Evolutionary conservation across 108 stramenopile genomes (phyloP).

Genomic region (Schizochytrium sp.): DNA sequence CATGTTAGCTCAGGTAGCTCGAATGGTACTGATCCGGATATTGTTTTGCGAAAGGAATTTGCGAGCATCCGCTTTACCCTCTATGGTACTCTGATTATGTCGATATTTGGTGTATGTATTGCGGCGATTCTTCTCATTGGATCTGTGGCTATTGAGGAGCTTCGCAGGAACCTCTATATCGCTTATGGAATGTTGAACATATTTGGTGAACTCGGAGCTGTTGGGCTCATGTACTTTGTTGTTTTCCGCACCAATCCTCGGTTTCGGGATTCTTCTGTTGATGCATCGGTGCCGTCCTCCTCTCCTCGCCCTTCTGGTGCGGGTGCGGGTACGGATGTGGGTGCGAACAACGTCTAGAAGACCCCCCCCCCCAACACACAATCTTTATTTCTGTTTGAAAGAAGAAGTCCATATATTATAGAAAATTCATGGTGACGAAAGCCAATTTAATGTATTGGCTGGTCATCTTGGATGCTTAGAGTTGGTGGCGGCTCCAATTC

Average conservation of each 20-base stretch:
- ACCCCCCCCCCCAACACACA: too few species aligned
- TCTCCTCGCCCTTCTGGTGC: too few species aligned
- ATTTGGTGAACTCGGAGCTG: conserved; percentile 1
- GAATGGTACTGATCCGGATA: background rate
- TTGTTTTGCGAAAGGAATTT: background rate
- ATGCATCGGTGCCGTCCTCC: background rate
- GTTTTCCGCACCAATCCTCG: conserved; percentile 35
- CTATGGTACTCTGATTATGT: conserved; percentile 14
- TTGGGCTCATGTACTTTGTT: conserved; percentile 40
- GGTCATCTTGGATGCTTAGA: too few species aligned
- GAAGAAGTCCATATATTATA: too few species aligned
- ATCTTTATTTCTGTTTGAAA: too few species aligned
- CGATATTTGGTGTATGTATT: background rate
- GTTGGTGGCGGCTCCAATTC: too few species aligned
- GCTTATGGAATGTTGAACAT: background rate
- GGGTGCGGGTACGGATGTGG: too few species aligned
- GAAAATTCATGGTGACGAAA: too few species aligned
- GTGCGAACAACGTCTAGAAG: too few species aligned
- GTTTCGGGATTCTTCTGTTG: background rate
- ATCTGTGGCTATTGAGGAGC: background rate
- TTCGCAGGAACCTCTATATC: background rate
- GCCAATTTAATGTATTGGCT: too few species aligned
- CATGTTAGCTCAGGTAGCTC: background rate
- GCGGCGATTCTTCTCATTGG: background rate
- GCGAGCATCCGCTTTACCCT: background rate